Conservation (phyloP, 345 rosid genomes). For the Eucalyptus guilfoylei region DNA sequence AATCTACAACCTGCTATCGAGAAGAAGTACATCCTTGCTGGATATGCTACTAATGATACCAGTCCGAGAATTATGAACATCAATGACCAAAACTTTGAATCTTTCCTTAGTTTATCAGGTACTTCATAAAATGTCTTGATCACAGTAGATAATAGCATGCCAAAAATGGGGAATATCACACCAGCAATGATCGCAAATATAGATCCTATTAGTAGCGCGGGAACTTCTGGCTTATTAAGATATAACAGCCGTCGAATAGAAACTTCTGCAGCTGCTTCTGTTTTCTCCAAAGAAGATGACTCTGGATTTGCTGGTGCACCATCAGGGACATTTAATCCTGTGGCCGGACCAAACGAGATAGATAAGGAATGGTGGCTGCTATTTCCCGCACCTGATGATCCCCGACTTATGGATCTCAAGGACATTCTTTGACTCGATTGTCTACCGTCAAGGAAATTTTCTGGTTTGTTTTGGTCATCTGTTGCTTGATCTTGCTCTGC, state of each 20-base stretch:
- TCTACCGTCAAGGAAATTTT: not conserved
- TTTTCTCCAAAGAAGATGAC: not conserved
- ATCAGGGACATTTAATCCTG: constrained; percentile 21
- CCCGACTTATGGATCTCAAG: constrained; percentile 31
- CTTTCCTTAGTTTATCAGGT: constrained; percentile 43
- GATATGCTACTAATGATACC: constrained; percentile 33
- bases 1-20: constrained; percentile 61
- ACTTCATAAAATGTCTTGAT: constrained; percentile 49
- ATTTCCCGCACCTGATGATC: constrained; percentile 46
- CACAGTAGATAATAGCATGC: constrained; percentile 36
- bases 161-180: constrained; percentile 43
- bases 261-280: constrained; percentile 21
- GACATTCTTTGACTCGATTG: constrained; percentile 28
- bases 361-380: constrained; percentile 54
- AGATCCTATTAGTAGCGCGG: constrained; percentile 44
- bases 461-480: constrained; percentile 18
- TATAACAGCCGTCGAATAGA: constrained; percentile 42
- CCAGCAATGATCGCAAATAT: constrained; percentile 43
- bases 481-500: constrained; percentile 19
- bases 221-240: constrained; percentile 81
- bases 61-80: constrained; percentile 50
- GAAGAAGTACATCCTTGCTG: constrained; percentile 46
- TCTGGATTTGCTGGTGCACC: constrained; percentile 9
- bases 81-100: constrained; percentile 58
- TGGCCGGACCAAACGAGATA: constrained; percentile 40